These are phyloP conservation scores for Hanseniaspora valbyensis DNA, from an alignment of 805 yeast genomes.

Conservation along the genomic window DNA sequence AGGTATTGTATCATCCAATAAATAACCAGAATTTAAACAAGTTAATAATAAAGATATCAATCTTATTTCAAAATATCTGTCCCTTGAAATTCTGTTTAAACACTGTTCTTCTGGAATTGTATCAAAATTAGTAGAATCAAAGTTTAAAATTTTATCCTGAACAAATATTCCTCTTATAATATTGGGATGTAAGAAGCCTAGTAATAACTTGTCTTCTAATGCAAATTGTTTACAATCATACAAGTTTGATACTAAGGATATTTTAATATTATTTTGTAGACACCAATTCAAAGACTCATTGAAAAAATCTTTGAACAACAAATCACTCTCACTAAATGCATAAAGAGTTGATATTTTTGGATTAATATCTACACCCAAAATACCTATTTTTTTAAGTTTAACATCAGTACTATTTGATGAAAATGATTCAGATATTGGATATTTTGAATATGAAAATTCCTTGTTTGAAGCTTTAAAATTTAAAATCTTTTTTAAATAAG, in stretches of 20 bases:
- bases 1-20: constrained; percentile 29
- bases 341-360: constrained; percentile 29
- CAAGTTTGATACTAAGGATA: constrained; percentile 42
- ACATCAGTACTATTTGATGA: background rate
- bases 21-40: constrained; percentile 41
- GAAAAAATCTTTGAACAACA: constrained; percentile 32
- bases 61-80: constrained; percentile 32
- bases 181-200: constrained; percentile 47
- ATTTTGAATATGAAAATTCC: background rate
- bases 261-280: constrained; percentile 34
- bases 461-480: background rate
- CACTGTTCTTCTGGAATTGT: constrained; percentile 16
- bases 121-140: constrained; percentile 22
- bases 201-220: constrained; percentile 40
- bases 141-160: constrained; percentile 30
- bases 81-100: constrained; percentile 28
- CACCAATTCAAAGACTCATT: constrained; percentile 33
- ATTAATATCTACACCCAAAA: constrained; percentile 1
- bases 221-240: constrained; percentile 41
- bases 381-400: constrained; percentile 3
- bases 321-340: constrained; percentile 31
- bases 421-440: background rate
- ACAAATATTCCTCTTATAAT: constrained; percentile 45
- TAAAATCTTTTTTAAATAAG: constrained; percentile 1
- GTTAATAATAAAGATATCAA: constrained; percentile 39